Conservation (phyloP, 805 yeast species). For the Limtongozyma cylindracea region DNA sequence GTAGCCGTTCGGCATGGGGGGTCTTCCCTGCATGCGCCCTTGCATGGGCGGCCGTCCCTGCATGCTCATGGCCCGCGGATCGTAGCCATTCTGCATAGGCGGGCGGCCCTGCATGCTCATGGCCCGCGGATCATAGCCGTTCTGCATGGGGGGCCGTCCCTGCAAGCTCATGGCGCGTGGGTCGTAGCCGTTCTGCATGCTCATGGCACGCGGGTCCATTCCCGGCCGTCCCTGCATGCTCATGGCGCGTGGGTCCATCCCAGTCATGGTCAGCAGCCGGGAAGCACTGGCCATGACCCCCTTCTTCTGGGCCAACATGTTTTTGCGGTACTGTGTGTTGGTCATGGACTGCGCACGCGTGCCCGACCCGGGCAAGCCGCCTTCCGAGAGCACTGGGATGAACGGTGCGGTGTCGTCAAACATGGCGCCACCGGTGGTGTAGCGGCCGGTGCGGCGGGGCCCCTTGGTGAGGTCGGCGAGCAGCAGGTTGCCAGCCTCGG, state of each 20-base stretch:
- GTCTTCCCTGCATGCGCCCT: too few species aligned
- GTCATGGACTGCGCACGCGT: conserved; percentile 7
- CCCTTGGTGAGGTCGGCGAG: conserved; percentile 39
- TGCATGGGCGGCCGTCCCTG: too few species aligned
- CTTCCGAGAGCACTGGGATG: conserved; percentile 37
- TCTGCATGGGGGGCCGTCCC: too few species aligned
- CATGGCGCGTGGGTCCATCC: neutral
- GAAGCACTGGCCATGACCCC: conserved; percentile 16
- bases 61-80: too few species aligned
- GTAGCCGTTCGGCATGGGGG: conserved; percentile 1
- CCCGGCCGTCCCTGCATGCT: conserved; percentile 1
- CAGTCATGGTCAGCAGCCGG: conserved; percentile 6
- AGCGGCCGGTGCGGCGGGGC: conserved; percentile 34
- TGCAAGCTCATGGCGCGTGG: conserved; percentile 12
- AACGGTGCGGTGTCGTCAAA: conserved; percentile 40
- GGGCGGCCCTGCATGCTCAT: too few species aligned
- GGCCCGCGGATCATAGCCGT: too few species aligned
- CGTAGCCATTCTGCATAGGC: too few species aligned
- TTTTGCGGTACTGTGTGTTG: conserved; percentile 43
- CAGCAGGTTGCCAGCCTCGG: conserved; percentile 12
- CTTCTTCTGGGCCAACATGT: conserved; percentile 42
- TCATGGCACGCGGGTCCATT: conserved; percentile 2
- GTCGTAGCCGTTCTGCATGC: conserved; percentile 1
- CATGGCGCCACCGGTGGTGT: conserved; percentile 16
- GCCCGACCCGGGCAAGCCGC: conserved; percentile 3